These are phyloP conservation scores for Amaranthus cruentus DNA, from an alignment of 148 eudicot genomes.

Conservation along the genomic window DNA sequence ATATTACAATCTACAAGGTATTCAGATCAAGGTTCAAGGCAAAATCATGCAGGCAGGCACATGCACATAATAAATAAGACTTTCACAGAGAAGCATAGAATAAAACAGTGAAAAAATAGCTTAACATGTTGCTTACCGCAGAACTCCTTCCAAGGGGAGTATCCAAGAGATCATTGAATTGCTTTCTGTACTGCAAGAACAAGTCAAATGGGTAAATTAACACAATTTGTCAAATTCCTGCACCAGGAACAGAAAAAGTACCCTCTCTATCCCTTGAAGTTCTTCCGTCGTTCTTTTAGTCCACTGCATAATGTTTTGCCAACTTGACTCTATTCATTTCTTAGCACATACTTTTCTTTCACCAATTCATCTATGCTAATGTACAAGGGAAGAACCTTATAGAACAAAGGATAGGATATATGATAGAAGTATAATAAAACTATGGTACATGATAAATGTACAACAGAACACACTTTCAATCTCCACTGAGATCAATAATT, in stretches of 20 bases:
- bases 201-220: conserved; percentile 16
- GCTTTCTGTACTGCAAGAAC: conserved; percentile 82
- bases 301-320: no score
- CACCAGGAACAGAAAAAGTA: neutral
- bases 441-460: neutral
- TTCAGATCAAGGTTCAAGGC: neutral
- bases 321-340: no score
- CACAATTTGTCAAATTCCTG: neutral
- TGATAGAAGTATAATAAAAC: neutral
- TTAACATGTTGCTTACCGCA: conserved; percentile 42
- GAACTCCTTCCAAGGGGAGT: conserved; percentile 68
- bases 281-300: no score
- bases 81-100: conserved; percentile 5
- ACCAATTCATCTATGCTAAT: no score
- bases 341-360: no score
- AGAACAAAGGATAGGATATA: no score
- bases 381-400: no score
- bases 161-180: conserved; percentile 55
- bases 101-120: neutral
- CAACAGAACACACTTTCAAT: neutral
- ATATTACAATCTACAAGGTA: neutral
- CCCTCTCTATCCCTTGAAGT: no score
- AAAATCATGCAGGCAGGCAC: neutral
- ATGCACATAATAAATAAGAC: neutral
- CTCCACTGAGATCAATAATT: neutral